Percentiles rank a stretch among this genome's conserved stretches.
Evolutionary conservation across 495 filamentous ascomycete species (phyloP).

Genomic region (Stereocaulon alpinum): DNA sequence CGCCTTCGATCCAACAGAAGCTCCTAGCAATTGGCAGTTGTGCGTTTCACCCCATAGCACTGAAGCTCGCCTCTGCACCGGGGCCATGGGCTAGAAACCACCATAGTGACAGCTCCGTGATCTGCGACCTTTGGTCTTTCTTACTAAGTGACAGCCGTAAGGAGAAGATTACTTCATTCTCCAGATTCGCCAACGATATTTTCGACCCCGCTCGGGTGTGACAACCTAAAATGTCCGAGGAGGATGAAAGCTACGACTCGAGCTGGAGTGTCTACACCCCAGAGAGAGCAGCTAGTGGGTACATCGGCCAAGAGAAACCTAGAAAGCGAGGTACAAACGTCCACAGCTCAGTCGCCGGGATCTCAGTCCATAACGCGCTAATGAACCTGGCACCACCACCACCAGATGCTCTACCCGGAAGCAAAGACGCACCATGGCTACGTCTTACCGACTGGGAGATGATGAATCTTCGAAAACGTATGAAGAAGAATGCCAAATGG

Average conservation of each 20-base stretch:
- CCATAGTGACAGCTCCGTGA: no score
- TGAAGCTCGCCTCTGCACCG: no score
- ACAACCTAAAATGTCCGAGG: no score
- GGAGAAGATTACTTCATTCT: no score
- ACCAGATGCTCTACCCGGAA: background rate
- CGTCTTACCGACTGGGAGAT: constrained; percentile 7
- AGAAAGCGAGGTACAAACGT: constrained; percentile 9
- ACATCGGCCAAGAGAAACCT: background rate
- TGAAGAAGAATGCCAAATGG: constrained; percentile 14
- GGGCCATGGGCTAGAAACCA: no score
- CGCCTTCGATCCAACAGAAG: no score
- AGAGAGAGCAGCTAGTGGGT: background rate
- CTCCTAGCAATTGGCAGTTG: no score
- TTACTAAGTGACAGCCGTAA: no score
- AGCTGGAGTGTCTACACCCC: background rate
- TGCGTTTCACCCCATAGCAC: no score
- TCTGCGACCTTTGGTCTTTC: no score
- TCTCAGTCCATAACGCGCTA: constrained; percentile 9
- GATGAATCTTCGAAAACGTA: constrained; percentile 9
- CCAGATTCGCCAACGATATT: no score
- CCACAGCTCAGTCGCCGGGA: constrained; percentile 2
- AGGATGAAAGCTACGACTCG: background rate
- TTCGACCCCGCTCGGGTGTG: no score
- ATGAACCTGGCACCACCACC: constrained; percentile 2
- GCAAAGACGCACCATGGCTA: constrained; percentile 1